Base-by-base conservation (phyloP, 805 yeast genomes). In the Candida piceae region DNA sequence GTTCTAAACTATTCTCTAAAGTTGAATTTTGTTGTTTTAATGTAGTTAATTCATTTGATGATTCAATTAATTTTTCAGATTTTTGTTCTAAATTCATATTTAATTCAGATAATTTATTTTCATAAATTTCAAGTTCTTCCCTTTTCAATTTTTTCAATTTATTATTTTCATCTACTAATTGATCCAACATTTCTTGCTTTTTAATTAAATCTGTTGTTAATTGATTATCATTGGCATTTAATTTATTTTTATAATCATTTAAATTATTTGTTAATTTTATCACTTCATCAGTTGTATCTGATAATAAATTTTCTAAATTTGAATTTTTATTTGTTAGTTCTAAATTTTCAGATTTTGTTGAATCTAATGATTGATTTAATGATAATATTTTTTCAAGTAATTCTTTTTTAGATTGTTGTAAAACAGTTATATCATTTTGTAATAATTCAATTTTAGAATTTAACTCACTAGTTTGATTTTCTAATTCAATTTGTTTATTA, bases 1-100 rank as follows among this genome's bases (percentile, higher is more conserved):
- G 42, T 21, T 38, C 45, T 16, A 49, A 33, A 16, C 39, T 41
- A 30, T 28, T 48, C 46, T 38, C 60, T 50, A 35, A 46, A n/a
- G 32, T 32, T 33, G 31, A 36, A 31, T 30, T 39, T 24, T 34
- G 30, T 29, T 48, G 45, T 18, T 41, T 44, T 32, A 46, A 34
- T 2, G 29, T 18, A 4, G 47, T 34, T 8, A 42, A 36, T 27
- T 44, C 49, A 7, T 40, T 40, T 17, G 40, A 39, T 12, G 46
- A 38, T 15, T 42, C 40, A 11, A 39, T 35, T 31, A 45, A 33
- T 22, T 40, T 31, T 35, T 34, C 45, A 25, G 41, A 42, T 36
- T 47, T 45, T 21, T 41, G 28, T 12, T 45, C 40, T 29, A 48
- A 23, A n/a, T n/a, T 28, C 4, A 33, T 32, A 7, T 27, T 31